Conservation (phyloP, 805 yeast species). For the Danielia reshetovae region DNA sequence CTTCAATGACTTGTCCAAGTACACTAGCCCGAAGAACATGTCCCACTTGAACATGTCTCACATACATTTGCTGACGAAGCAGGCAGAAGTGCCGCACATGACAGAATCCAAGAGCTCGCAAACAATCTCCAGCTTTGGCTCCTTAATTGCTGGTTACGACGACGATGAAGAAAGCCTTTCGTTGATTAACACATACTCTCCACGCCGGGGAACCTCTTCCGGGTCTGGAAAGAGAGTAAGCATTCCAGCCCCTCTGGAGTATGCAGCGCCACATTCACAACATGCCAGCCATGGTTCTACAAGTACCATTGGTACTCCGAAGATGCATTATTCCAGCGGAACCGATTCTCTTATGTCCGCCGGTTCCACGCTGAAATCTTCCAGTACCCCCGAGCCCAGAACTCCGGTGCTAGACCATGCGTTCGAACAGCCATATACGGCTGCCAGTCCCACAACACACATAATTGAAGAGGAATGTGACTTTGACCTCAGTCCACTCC, state of each 20-base stretch:
- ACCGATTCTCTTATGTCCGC: background rate
- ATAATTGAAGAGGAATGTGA: background rate
- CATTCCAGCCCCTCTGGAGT: background rate
- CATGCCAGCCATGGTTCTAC: background rate
- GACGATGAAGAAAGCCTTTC: background rate
- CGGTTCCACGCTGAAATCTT: background rate
- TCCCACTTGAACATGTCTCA: constrained; percentile 12
- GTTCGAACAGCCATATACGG: background rate
- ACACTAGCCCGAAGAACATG: constrained; percentile 13
- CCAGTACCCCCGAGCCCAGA: constrained; percentile 6
- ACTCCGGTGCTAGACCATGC: constrained; percentile 6
- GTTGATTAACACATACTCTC: background rate
- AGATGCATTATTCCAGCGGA: background rate
- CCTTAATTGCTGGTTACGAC: constrained; percentile 26
- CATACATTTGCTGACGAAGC: no score
- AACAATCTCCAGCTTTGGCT: constrained; percentile 23
- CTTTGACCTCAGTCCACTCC: constrained; percentile 10
- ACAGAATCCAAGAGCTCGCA: constrained; percentile 18
- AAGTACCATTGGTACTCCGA: background rate
- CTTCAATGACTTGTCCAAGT: background rate
- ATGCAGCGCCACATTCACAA: background rate
- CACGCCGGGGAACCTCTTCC: no score
- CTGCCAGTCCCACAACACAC: background rate
- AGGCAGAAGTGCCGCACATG: constrained; percentile 1
- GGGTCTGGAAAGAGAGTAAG: background rate